Evolutionary conservation across 495 filamentous ascomycete species (phyloP).

Genomic region (Aspergillus panamensis): DNA sequence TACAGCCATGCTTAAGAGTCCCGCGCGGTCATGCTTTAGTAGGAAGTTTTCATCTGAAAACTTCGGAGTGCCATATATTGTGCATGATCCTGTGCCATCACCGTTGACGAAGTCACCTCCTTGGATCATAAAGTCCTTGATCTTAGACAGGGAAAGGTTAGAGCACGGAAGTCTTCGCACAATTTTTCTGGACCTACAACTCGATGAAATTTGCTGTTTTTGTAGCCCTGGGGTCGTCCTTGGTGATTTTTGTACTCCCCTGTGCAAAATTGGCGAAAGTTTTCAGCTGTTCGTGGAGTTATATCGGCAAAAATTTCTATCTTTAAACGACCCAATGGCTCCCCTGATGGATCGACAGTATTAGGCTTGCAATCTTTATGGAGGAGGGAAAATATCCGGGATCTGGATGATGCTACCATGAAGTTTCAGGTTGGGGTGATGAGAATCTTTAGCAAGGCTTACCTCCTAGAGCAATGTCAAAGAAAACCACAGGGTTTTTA

Average conservation of each 20-base stretch:
- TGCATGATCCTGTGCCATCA: conserved; percentile 83
- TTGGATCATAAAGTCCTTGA: conserved; percentile 96
- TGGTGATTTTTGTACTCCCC: conserved; percentile 81
- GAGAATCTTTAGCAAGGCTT: conserved; percentile 27
- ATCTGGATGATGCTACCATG: too few relatives aligned
- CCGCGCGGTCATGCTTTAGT: conserved; percentile 71
- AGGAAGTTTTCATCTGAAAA: conserved; percentile 91
- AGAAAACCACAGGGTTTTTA: conserved; percentile 73
- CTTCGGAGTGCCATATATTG: conserved; percentile 78
- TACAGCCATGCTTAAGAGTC: conserved; percentile 91
- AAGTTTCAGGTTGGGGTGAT: too few relatives aligned
- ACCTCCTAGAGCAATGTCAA: conserved; percentile 92
- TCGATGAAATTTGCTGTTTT: conserved; percentile 90
- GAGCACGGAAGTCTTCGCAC: neutral
- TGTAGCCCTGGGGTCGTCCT: conserved; percentile 88
- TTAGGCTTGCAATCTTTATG: neutral
- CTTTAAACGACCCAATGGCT: conserved; percentile 86
- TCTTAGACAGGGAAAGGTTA: conserved; percentile 47
- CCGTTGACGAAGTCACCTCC: conserved; percentile 96
- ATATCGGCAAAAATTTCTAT: conserved; percentile 88
- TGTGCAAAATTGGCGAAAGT: conserved; percentile 96
- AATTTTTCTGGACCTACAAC: conserved; percentile 60
- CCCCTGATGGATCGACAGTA: conserved; percentile 51
- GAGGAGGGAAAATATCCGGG: neutral
- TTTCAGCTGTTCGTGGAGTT: conserved; percentile 87